Evolutionary conservation across 2,329 filamentous ascomycete species (phyloP).

Genomic region (Fusarium acutatum): DNA sequence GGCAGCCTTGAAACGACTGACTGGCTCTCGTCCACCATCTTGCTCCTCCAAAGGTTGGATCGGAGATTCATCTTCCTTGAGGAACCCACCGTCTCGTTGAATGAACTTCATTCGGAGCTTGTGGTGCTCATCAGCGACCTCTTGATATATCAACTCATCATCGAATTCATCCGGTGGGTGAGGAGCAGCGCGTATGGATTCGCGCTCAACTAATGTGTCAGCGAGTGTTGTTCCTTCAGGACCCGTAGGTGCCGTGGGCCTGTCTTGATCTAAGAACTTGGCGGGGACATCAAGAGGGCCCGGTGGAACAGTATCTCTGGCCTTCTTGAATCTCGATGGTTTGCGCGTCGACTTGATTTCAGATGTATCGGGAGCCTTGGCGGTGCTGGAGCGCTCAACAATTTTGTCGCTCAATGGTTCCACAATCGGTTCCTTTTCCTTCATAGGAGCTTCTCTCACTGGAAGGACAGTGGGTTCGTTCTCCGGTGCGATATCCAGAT

Average conservation of each 20-base stretch:
- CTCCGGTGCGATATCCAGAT: slow-evolving; percentile 72
- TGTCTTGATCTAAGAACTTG: slow-evolving; percentile 50
- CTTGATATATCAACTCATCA: slow-evolving; percentile 72
- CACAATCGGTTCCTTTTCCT: slow-evolving; percentile 46
- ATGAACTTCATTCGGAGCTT: slow-evolving; percentile 84
- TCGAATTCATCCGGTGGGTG: slow-evolving; percentile 73
- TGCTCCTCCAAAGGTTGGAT: slow-evolving; percentile 74
- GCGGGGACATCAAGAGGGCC: slow-evolving; percentile 56
- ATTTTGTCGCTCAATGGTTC: slow-evolving; percentile 64
- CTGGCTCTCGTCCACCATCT: slow-evolving; percentile 67
- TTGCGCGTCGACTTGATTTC: slow-evolving; percentile 50
- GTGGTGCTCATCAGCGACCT: slow-evolving; percentile 86
- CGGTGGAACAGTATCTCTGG: slow-evolving; percentile 46
- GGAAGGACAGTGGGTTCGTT: slow-evolving; percentile 32
- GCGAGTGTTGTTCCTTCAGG: slow-evolving; percentile 67
- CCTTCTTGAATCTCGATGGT: slow-evolving; percentile 63
- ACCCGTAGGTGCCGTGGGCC: slow-evolving; percentile 55
- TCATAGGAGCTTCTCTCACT: slow-evolving; percentile 6
- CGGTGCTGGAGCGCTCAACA: slow-evolving; percentile 54
- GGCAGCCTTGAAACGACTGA: slow-evolving; percentile 80
- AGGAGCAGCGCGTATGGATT: slow-evolving; percentile 43
- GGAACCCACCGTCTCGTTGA: slow-evolving; percentile 82
- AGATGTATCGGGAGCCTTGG: slow-evolving; percentile 42
- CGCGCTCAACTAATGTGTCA: slow-evolving; percentile 65
- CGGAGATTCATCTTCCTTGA: slow-evolving; percentile 73